A percentile compares a stretch with the other conserved stretches of the same genome.
phyloP scores from a whole-genome alignment of 495 filamentous ascomycete genomes.

The Aspergillus mulundensis region DNA sequence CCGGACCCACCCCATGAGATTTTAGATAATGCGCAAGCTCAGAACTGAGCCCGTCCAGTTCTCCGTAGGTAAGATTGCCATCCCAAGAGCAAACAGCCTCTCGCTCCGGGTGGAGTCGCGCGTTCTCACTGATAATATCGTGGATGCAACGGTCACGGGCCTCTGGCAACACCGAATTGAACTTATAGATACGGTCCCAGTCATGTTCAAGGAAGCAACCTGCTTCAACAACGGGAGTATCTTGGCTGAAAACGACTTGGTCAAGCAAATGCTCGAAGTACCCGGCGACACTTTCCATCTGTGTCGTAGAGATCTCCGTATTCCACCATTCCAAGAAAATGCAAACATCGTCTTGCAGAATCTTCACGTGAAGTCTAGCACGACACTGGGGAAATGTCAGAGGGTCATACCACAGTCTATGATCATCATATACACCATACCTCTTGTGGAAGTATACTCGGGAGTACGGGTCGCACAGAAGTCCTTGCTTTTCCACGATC shows the following conservation, averaged over 20 bases:
- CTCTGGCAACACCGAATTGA: slow-evolving; percentile 30
- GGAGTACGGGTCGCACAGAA: slow-evolving; percentile 27
- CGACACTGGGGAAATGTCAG: slow-evolving; percentile 33
- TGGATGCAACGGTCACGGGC: slow-evolving; percentile 48
- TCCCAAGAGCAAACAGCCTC: slow-evolving; percentile 56
- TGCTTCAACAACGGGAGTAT: slow-evolving; percentile 29
- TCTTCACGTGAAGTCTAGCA: slow-evolving; percentile 44
- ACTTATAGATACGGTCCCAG: slow-evolving; percentile 39
- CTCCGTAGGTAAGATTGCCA: slow-evolving; percentile 52
- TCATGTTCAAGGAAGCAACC: slow-evolving; percentile 37
- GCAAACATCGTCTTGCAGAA: slow-evolving; percentile 36
- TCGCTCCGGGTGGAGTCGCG: slow-evolving; percentile 31
- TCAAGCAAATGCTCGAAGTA: slow-evolving; percentile 36
- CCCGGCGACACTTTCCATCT: slow-evolving; percentile 40
- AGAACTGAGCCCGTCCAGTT: slow-evolving; percentile 47
- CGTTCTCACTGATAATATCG: slow-evolving; percentile 46
- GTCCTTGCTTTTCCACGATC: slow-evolving; percentile 15
- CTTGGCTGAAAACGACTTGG: slow-evolving; percentile 25
- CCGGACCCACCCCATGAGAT: slow-evolving; percentile 45
- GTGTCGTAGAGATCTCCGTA: slow-evolving; percentile 39
- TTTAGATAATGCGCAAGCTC: slow-evolving; percentile 44
- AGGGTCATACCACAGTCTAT: neutral
- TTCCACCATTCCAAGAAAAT: slow-evolving; percentile 47
- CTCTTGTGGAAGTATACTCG: slow-evolving; percentile 33
- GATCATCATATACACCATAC: slow-evolving; percentile 16